Conservation (phyloP, 2,329 filamentous ascomycete species). For the Aureobasidium sp. region DNA sequence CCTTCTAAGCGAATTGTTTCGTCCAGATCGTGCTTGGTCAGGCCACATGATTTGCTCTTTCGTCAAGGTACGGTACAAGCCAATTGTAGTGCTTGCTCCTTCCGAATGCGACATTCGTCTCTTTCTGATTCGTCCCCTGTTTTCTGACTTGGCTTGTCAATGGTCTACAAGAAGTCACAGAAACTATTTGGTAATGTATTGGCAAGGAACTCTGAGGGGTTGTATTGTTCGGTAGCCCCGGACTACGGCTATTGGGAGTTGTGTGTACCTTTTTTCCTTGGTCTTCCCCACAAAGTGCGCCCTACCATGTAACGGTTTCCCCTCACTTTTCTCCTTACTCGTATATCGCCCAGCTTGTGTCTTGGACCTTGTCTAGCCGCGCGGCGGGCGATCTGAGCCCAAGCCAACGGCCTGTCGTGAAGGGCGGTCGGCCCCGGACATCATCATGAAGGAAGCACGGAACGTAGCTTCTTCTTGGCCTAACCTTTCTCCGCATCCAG, state of each 20-base stretch:
- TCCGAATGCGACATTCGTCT: not conserved
- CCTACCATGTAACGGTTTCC: not conserved
- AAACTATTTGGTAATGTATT: constrained; percentile 12
- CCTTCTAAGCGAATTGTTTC: not conserved
- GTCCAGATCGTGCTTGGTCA: not conserved
- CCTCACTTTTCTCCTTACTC: not conserved
- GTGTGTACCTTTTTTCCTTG: not conserved
- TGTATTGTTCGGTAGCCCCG: constrained; percentile 6
- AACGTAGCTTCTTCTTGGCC: not conserved
- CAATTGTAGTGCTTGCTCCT: not conserved
- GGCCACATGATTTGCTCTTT: not conserved
- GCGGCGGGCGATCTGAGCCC: not conserved
- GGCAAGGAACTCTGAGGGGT: not conserved
- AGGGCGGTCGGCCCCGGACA: not conserved
- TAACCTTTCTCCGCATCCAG: not conserved
- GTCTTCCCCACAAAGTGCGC: not conserved
- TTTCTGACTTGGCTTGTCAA: not conserved
- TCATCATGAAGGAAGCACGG: not conserved
- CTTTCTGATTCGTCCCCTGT: not conserved
- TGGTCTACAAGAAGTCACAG: not conserved
- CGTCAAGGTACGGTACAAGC: not conserved
- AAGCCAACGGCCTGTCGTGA: not conserved
- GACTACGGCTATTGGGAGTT: constrained; percentile 1
- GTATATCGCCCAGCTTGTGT: not conserved
- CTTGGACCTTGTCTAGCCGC: constrained; percentile 9